Conservation (phyloP, 441 rosid genomes). For the Populus tomentosa region DNA sequence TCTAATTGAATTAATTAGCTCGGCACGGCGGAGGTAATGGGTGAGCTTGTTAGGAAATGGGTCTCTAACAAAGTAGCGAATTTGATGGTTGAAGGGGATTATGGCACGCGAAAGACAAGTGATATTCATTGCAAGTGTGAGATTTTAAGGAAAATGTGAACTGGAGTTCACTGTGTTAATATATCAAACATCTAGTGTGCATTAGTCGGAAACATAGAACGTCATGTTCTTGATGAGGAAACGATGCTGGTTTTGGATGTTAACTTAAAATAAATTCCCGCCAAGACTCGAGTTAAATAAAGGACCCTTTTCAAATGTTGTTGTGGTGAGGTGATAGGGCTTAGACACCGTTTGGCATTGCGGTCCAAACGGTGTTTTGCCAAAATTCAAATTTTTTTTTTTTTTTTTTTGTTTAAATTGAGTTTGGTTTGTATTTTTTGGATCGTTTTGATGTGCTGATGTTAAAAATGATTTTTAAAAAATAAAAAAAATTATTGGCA, state of each 20-base stretch:
- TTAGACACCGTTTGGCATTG: too few species aligned
- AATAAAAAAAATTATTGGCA: too few species aligned
- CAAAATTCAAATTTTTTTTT: too few species aligned
- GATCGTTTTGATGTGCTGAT: too few species aligned
- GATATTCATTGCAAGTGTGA: slow-evolving; percentile 28
- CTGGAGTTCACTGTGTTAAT: slow-evolving; percentile 13
- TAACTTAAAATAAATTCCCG: too few species aligned
- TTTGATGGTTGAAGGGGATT: slow-evolving; percentile 17
- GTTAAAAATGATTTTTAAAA: too few species aligned
- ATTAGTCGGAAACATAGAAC: neutral
- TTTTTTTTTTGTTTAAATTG: too few species aligned
- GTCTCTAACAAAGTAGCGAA: slow-evolving; percentile 48
- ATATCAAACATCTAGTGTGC: slow-evolving; percentile 36
- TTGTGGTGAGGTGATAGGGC: too few species aligned
- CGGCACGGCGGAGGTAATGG: slow-evolving; percentile 63
- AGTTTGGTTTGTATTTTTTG: too few species aligned
- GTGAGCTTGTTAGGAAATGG: slow-evolving; percentile 66
- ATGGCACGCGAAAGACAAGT: slow-evolving; percentile 15
- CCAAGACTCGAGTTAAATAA: too few species aligned
- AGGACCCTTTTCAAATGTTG: too few species aligned
- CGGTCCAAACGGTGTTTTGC: too few species aligned
- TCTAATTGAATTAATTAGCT: slow-evolving; percentile 60
- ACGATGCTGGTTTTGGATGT: neutral
- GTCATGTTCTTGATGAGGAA: neutral
- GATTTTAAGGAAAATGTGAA: neutral